Base-by-base conservation (phyloP, 768 basidiomycete genomes). In the Phylloporus rhodoxanthus region DNA sequence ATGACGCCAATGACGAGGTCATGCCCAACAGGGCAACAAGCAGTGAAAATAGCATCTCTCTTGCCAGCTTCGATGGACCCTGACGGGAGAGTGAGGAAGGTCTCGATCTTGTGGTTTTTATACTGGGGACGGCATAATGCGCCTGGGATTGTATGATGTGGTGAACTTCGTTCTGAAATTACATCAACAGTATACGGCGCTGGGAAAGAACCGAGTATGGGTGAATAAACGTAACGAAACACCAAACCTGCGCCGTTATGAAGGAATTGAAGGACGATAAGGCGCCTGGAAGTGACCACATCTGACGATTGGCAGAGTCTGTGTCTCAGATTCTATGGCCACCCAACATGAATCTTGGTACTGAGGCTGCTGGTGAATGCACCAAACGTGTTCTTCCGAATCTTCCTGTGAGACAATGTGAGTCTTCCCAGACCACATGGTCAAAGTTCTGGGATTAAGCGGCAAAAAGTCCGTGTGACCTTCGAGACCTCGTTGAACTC, bases 1-100 rank as follows among this genome's bases (percentile, higher is more conserved):
- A 43, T 17, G 44, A 63, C n/a, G 48, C 59, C 2, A 52, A 29
- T 11, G 52, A 43, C 43, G 52, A 34, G 21, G 51, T 50, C 26
- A 30, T 40, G 15, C 47, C 47, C 13, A 64, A 30, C 11, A 64
- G 43, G 19, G 50, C 40, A 8, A 50, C 25, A 14, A 58, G 19
- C 21, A 56, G 19, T 29, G 30, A 50, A 46, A 36, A 45, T 45
- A 55, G 20, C 39, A 63, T 59, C 38, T 23, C 28, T 25, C 32
- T 36, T 23, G 15, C 17, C 38, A 9, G 20, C 29, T 11, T 17
- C 5, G 21, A 37, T 26, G 28, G 32, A 41, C 5, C 20, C 28
- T 47, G 34, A 20, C 25, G 34, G 19, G 47, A 47, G 17, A 20
- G 17, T 3, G 26, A 2, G 20, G 36, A 48, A 19, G 11, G 2